Percentiles rank a stretch among this genome's conserved stretches.
Conservation (phyloP, 805 yeast genomes). For the Hanseniaspora guilliermondii region DNA sequence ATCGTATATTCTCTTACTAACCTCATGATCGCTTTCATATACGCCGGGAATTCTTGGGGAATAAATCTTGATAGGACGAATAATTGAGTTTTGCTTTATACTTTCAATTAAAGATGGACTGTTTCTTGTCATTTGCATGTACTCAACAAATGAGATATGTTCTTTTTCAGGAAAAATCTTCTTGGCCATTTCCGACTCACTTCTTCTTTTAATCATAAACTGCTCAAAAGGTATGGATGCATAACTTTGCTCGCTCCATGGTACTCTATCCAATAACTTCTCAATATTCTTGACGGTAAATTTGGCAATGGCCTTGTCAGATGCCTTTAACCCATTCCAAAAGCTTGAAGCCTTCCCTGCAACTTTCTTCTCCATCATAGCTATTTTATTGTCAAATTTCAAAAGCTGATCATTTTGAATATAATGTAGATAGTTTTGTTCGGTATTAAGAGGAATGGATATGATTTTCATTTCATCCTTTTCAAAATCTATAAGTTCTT, state of each 20-base stretch:
- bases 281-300: slow-evolving; percentile 44
- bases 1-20: slow-evolving; percentile 29
- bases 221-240: slow-evolving; percentile 61
- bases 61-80: slow-evolving; percentile 34
- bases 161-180: slow-evolving; percentile 16
- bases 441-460: slow-evolving; percentile 58
- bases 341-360: slow-evolving; percentile 39
- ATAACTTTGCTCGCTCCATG: slow-evolving; percentile 70
- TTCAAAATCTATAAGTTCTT: slow-evolving; percentile 14
- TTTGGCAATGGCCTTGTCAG: slow-evolving; percentile 45
- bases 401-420: slow-evolving; percentile 35
- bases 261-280: slow-evolving; percentile 45
- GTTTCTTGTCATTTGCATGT: slow-evolving; percentile 6
- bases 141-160: slow-evolving; percentile 18
- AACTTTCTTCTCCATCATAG: slow-evolving; percentile 33
- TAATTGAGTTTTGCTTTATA: slow-evolving; percentile 16
- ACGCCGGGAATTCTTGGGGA: slow-evolving; percentile 35
- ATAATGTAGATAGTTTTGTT: slow-evolving; percentile 53
- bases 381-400: slow-evolving; percentile 20
- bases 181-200: slow-evolving; percentile 14
- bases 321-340: slow-evolving; percentile 51
- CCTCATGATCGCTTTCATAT: slow-evolving; percentile 20
- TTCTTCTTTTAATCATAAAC: slow-evolving; percentile 34
- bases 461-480: slow-evolving; percentile 46
- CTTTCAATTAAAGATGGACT: slow-evolving; percentile 12